Evolutionary conservation across 139 green algal species (phyloP).

Genomic region (Trebouxia sp.): DNA sequence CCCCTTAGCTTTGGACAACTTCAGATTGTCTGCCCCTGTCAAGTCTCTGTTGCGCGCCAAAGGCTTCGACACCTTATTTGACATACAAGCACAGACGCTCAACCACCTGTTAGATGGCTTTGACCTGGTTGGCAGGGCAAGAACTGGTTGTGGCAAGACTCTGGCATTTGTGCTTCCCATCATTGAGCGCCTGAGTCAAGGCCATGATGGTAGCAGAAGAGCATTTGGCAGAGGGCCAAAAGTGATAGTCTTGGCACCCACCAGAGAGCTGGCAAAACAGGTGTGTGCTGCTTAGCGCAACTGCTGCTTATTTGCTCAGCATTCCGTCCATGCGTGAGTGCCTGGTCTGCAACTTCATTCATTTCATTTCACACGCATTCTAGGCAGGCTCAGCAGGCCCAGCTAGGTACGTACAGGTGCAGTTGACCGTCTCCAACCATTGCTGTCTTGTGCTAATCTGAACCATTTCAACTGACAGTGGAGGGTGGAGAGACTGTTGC

Average conservation of each 20-base stretch:
- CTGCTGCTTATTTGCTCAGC: too few relatives aligned
- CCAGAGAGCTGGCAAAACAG: conserved; percentile 98
- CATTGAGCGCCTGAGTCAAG: conserved; percentile 76
- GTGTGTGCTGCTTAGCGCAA: conserved; percentile 21
- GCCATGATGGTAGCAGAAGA: conserved; percentile 6
- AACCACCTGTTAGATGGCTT: conserved; percentile 69
- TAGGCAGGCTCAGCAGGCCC: background rate
- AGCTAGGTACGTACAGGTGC: background rate
- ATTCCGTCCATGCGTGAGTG: too few relatives aligned
- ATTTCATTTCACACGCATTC: too few relatives aligned
- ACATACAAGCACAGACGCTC: conserved; percentile 89
- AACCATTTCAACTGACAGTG: background rate
- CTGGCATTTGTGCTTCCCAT: conserved; percentile 97
- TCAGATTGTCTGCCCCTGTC: conserved; percentile 67
- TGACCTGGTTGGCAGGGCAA: conserved; percentile 91
- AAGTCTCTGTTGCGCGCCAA: conserved; percentile 76
- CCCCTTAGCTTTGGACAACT: conserved; percentile 78
- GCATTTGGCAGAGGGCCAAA: conserved; percentile 58
- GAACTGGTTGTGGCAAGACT: conserved; percentile 97
- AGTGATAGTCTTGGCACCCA: conserved; percentile 93
- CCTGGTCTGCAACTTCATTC: too few relatives aligned
- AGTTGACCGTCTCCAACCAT: too few relatives aligned
- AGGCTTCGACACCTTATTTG: conserved; percentile 90
- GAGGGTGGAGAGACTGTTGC: too few relatives aligned
- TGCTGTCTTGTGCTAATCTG: background rate